Base-by-base conservation (phyloP, 2,329 filamentous ascomycete genomes). In the Stagonosporopsis tanaceti region DNA sequence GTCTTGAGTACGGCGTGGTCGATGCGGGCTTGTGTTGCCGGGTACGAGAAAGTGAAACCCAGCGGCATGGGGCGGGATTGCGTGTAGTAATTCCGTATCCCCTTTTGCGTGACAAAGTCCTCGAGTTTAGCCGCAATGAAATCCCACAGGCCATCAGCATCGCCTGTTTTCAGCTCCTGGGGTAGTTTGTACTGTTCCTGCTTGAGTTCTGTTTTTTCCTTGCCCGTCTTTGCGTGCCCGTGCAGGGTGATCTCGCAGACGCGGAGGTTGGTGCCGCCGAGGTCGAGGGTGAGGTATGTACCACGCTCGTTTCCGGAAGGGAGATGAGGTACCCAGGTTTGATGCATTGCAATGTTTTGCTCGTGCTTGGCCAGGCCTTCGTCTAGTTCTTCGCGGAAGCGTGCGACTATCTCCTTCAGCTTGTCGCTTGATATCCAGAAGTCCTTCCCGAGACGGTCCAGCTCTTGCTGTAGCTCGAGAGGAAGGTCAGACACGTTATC, bases 111-210 rank as follows among this genome's bases (percentile, higher is more conserved):
- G 56, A 97, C 86, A 77, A 97, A 97, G 73, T 96, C 92, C 77
- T 93, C 86, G 56, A 97, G 82, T 76, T 93, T 96, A 12, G 78
- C 96, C 92, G 75, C 92, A 73, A 97, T 92, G 78, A 97, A 97
- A 70, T 93, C 92, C 92, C 93, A 98, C 4, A 97, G 85, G 77
- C 96, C 91, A 37, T 96, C 91, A 3, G 89, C 85, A 34, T 87
- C 86, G 46, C 91, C 92, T 1, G 89, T 92, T 81, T 96, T 97
- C 67, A 98, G 85, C 78, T 96, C 92, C 72, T 96, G 90, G 0
- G 94, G 94, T 85, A 98, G 93, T 62, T 89, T 89, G 80, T 97
- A 97, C 80, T 97, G 97, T 71, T 92, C 95, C 81, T 98, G 94
- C 64, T 93, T 92, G 72, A 97, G 96, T 15, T 60, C 53, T 22